These are phyloP conservation scores for Paramarasmius palmivorus DNA, from an alignment of 1,284 basidiomycete genomes.

Conservation along the genomic window DNA sequence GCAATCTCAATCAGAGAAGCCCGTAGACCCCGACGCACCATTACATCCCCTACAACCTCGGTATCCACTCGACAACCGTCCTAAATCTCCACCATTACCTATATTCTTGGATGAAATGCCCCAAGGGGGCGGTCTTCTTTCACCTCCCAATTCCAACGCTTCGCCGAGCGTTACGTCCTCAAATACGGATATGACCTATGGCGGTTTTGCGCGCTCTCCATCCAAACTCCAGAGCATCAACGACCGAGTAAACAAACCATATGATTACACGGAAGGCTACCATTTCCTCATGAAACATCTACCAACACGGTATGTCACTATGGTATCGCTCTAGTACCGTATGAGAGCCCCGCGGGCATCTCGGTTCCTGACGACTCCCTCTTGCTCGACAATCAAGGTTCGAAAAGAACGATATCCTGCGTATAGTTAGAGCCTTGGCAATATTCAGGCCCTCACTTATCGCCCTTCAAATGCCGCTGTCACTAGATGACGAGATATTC, in stretches of 20 bases:
- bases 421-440: slow-evolving; percentile 91
- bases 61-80: slow-evolving; percentile 45
- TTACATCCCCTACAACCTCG: slow-evolving; percentile 49
- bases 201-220: slow-evolving; percentile 22
- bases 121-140: slow-evolving; percentile 33
- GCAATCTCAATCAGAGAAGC: slow-evolving; percentile 29
- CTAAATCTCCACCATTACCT: slow-evolving; percentile 39
- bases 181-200: slow-evolving; percentile 22
- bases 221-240: slow-evolving; percentile 68
- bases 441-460: slow-evolving; percentile 95
- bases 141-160: slow-evolving; percentile 43
- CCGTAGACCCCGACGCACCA: slow-evolving; percentile 25
- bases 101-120: slow-evolving; percentile 34
- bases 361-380: slow-evolving; percentile 10
- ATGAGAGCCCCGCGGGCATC: background rate
- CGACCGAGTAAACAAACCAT: slow-evolving; percentile 74
- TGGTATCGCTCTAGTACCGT: too few relatives aligned
- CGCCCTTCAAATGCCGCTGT: slow-evolving; percentile 93
- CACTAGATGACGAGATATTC: slow-evolving; percentile 92
- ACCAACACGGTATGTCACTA: slow-evolving; percentile 67
- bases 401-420: slow-evolving; percentile 93
- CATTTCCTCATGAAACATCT: slow-evolving; percentile 94
- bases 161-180: slow-evolving; percentile 35
- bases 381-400: slow-evolving; percentile 56
- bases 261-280: slow-evolving; percentile 93